Evolutionary conservation across 169 alveolate genomes (phyloP), one percentile per base, ranked within the genome.

Genomic region (Plasmodium falciparum): DNA sequence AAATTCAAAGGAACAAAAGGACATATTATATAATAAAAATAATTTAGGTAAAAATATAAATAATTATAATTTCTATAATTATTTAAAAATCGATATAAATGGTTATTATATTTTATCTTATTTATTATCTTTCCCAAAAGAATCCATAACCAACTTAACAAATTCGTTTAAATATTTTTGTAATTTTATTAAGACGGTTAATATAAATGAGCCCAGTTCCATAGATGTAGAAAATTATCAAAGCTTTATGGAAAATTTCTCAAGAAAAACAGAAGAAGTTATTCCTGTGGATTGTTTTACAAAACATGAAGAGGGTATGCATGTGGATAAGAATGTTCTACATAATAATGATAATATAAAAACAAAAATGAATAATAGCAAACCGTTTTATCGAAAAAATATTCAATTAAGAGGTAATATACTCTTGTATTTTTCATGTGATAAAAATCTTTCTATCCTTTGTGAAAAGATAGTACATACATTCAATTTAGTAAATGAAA

Each of bases 401-500:
- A 39, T 61, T 24, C 88, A 86, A 12, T 26, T 86, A 54, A 11
- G 86, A 72, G 76, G 88, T 59, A 86, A 86, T 8, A 86, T 86
- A 11, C 56, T 86, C 6, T 39, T 86, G 15, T 86, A 86, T 39
- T 86, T 86, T 49, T n/a, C 70, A 7, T 86, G 92, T 49, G 86
- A 72, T 67, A 86, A 72, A 54, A 70, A 49, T 49, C 43, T 72
- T 52, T 86, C 92, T 2, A 49, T 71, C 13, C 76, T 86, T 47
- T 86, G 92, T 65, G 92, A 86, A 86, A 86, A 86, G 43, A 86
- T 86, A 45, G 74, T 54, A n/a, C 67, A 71, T 15, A 49, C 78
- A 4, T 86, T 86, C 47, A 86, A 86, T 54, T 47, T 86, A 24
- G 3, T 86, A 62, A 86, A 86, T 52, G 92, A 71, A 72, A 86